These are phyloP conservation scores for Aspergillus sp. DNA, from an alignment of 2,329 filamentous ascomycete species.

Conservation along the genomic window DNA sequence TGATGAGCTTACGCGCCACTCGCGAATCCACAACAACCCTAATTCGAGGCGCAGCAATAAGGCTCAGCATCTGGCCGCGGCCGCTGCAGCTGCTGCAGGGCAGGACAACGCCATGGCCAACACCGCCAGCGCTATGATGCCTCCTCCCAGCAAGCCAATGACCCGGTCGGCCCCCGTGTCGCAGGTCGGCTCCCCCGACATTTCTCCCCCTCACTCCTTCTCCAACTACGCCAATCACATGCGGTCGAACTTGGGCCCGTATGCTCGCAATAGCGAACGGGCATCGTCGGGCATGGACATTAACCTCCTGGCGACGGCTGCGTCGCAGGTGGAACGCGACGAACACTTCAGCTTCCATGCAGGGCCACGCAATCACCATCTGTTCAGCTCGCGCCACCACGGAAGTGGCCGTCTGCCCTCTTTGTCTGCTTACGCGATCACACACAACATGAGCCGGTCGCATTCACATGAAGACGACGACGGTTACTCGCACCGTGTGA, in stretches of 20 bases:
- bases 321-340: conserved; percentile 67
- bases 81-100: conserved; percentile 55
- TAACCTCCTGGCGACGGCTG: conserved; percentile 69
- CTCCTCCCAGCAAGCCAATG: conserved; percentile 74
- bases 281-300: conserved; percentile 59
- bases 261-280: conserved; percentile 51
- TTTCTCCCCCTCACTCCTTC: conserved; percentile 91
- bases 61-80: conserved; percentile 64
- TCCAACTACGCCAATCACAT: conserved; percentile 61
- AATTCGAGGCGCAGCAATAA: conserved; percentile 95
- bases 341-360: conserved; percentile 49
- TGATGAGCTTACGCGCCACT: conserved; percentile 94
- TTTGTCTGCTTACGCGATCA: conserved; percentile 72
- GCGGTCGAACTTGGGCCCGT: conserved; percentile 60
- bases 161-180: conserved; percentile 88
- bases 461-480: conserved; percentile 78
- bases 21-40: conserved; percentile 97
- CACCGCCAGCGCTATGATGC: conserved; percentile 67
- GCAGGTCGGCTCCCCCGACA: conserved; percentile 86
- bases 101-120: conserved; percentile 52
- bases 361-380: conserved; percentile 50
- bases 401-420: conserved; percentile 66
- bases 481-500: conserved; percentile 72
- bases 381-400: conserved; percentile 49
- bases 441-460: conserved; percentile 85